Conservation (phyloP, 257 asterid genomes). For the Ballota nigra region DNA sequence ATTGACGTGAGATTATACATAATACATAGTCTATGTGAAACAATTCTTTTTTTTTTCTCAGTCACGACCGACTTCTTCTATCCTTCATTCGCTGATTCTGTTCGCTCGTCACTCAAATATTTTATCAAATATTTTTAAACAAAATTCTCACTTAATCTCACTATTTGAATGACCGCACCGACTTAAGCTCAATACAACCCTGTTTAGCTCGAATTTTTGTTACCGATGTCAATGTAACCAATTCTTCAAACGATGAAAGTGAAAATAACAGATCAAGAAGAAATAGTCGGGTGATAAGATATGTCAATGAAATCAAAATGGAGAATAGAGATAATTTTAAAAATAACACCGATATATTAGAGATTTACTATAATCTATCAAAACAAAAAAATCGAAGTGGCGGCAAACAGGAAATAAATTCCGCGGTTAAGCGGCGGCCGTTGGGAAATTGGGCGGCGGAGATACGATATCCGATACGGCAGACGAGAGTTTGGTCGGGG, state of each 20-base stretch:
- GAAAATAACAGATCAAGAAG: background rate
- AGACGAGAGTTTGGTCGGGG: constrained; percentile 61
- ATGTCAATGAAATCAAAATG: constrained; percentile 48
- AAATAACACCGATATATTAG: background rate
- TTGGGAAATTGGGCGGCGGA: constrained; percentile 91
- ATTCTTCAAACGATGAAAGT: constrained; percentile 53
- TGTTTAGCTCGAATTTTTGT: constrained; percentile 47
- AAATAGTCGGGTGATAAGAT: constrained; percentile 33
- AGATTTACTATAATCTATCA: background rate
- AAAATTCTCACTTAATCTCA: background rate
- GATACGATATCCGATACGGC: constrained; percentile 55
- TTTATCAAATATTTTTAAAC: background rate
- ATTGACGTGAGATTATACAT: no score
- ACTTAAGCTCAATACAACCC: constrained; percentile 31
- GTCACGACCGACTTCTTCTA: no score
- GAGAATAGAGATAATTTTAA: constrained; percentile 1
- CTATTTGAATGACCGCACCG: background rate
- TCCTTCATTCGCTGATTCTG: background rate
- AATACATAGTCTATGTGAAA: no score
- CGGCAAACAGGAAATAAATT: constrained; percentile 31
- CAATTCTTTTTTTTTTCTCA: no score
- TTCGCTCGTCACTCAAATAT: background rate
- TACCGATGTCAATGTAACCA: constrained; percentile 70
- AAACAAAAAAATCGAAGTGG: constrained; percentile 14
- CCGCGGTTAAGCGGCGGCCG: constrained; percentile 61